Conservation (phyloP, 2,329 filamentous ascomycete genomes). For the Trichoderma koningii region DNA sequence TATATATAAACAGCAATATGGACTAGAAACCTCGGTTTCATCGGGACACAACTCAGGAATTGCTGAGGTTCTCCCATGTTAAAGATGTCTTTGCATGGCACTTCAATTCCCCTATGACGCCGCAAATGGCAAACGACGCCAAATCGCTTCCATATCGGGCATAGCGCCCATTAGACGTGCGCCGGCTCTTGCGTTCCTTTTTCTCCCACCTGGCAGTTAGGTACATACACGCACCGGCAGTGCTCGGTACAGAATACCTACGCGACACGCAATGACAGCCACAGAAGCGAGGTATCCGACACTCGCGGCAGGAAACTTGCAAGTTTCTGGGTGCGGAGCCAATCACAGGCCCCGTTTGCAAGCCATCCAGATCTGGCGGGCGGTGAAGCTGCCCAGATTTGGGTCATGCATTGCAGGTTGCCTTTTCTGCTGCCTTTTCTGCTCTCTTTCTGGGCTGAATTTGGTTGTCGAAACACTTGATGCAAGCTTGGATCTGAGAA, state of each 20-base stretch:
- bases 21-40: no score
- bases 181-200: neutral
- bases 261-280: no score
- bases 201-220: neutral
- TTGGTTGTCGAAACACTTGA: neutral
- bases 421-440: neutral
- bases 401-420: constrained; percentile 8
- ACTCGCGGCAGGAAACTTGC: neutral
- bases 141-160: constrained; percentile 14
- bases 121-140: constrained; percentile 11
- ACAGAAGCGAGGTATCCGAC: neutral
- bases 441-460: no score
- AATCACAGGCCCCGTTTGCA: constrained; percentile 19
- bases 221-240: constrained; percentile 5
- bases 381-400: constrained; percentile 23
- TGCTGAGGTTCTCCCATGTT: no score
- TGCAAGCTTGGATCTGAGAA: neutral
- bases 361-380: constrained; percentile 21
- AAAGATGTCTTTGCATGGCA: no score
- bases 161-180: constrained; percentile 23
- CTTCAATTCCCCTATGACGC: neutral
- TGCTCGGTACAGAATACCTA: neutral
- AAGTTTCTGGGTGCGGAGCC: neutral
- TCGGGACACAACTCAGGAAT: no score
- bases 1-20: no score